Conservation (phyloP, 805 yeast species). For the Yamadazyma olivae region DNA sequence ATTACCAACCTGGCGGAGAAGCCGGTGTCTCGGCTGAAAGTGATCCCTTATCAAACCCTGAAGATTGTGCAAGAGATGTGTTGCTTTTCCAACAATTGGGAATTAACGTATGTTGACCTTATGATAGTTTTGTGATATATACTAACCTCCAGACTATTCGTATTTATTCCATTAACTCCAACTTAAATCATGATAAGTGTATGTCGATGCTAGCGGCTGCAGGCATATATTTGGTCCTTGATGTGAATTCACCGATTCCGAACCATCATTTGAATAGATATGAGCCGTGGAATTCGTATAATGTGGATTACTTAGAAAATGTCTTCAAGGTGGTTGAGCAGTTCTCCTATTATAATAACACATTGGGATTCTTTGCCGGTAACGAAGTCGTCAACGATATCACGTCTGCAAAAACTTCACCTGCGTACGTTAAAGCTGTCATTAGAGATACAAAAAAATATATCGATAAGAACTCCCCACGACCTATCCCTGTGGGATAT, state of each 20-base stretch:
- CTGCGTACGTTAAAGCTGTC: conserved; percentile 73
- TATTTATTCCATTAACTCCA: conserved; percentile 83
- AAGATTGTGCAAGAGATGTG: conserved; percentile 78
- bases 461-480: conserved; percentile 52
- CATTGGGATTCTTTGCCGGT: conserved; percentile 89
- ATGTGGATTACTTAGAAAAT: conserved; percentile 64
- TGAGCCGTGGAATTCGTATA: conserved; percentile 92
- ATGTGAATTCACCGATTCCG: conserved; percentile 83
- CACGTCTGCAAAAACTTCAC: conserved; percentile 63
- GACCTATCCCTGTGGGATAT: conserved; percentile 86
- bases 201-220: conserved; percentile 90
- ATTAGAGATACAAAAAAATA: conserved; percentile 79
- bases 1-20: conserved; percentile 95
- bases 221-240: conserved; percentile 87
- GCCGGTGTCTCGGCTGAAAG: conserved; percentile 54
- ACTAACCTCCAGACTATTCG: conserved; percentile 52
- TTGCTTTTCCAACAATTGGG: conserved; percentile 78
- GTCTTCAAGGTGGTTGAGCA: conserved; percentile 77
- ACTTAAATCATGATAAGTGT: conserved; percentile 79
- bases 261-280: conserved; percentile 82
- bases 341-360: conserved; percentile 81
- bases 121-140: conserved; percentile 13
- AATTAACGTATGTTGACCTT: conserved; percentile 48
- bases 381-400: conserved; percentile 86
- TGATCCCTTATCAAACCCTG: conserved; percentile 78